Conservation (phyloP, 768 basidiomycete species). For the Agrocybe praecox region DNA sequence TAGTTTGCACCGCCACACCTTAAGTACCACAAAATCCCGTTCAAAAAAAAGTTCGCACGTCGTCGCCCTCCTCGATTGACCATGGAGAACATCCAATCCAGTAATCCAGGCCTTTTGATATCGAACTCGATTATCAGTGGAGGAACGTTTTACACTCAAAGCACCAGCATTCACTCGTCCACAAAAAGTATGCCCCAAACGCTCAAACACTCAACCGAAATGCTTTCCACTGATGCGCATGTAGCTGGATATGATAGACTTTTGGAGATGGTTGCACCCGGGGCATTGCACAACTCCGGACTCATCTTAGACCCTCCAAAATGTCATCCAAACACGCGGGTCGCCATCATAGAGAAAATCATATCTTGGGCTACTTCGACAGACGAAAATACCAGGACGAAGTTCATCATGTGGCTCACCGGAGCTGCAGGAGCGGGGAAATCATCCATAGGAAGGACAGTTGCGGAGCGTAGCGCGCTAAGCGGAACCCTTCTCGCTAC, state of each 20-base stretch:
- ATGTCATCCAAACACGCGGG: slow-evolving; percentile 16
- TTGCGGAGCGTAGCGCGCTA: slow-evolving; percentile 8
- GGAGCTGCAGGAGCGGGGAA: slow-evolving; percentile 19
- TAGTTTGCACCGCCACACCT: too few species aligned
- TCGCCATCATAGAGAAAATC: slow-evolving; percentile 5
- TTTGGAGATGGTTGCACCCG: slow-evolving; percentile 32
- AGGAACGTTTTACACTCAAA: too few species aligned
- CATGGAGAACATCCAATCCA: too few species aligned
- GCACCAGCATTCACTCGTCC: too few species aligned
- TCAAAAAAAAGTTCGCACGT: too few species aligned
- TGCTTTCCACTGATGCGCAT: too few species aligned
- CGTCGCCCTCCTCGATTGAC: too few species aligned
- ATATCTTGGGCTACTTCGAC: slow-evolving; percentile 5
- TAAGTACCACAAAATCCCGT: too few species aligned
- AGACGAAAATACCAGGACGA: slow-evolving; percentile 15
- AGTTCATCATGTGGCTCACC: slow-evolving; percentile 13
- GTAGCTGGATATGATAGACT: slow-evolving; percentile 23
- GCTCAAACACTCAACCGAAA: too few species aligned
- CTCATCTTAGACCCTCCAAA: slow-evolving; percentile 8
- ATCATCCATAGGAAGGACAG: slow-evolving; percentile 13
- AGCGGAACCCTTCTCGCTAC: not conserved
- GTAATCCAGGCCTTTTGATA: too few species aligned
- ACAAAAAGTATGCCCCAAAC: too few species aligned
- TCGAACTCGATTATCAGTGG: too few species aligned
- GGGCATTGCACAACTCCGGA: slow-evolving; percentile 13